Evolutionary conservation across 257 asterid genomes (phyloP).

Genomic region (Jacaranda copaia): DNA sequence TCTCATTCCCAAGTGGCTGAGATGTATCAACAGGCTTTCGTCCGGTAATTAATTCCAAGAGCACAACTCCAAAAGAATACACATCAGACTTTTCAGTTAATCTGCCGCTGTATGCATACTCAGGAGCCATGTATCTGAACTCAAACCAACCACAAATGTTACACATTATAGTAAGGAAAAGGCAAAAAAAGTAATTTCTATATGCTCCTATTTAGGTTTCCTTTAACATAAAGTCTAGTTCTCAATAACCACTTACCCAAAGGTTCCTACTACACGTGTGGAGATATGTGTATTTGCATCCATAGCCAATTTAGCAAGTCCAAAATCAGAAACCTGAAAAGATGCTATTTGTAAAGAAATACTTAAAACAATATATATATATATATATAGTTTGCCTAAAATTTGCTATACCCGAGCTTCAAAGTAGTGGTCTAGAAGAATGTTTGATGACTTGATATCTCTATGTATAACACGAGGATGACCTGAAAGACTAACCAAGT

Average conservation of each 20-base stretch:
- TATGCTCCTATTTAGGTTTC: conserved; percentile 3
- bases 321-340: conserved; percentile 91
- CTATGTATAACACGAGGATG: conserved; percentile 93
- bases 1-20: conserved; percentile 91
- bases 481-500: conserved; percentile 51
- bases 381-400: background rate
- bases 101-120: conserved; percentile 94
- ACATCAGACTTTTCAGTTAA: conserved; percentile 89
- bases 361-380: background rate
- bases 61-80: conserved; percentile 91
- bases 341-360: conserved; percentile 15
- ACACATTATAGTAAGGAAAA: conserved; percentile 18
- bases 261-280: conserved; percentile 95
- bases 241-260: conserved; percentile 65
- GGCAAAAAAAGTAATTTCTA: background rate
- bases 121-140: conserved; percentile 97
- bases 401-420: conserved; percentile 79
- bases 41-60: conserved; percentile 84
- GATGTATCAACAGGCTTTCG: conserved; percentile 95
- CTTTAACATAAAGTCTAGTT: background rate
- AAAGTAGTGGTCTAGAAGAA: conserved; percentile 80
- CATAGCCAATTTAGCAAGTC: conserved; percentile 88
- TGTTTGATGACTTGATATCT: conserved; percentile 97
- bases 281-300: conserved; percentile 82
- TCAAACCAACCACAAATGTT: conserved; percentile 11